A percentile compares a stretch with the other conserved stretches of the same genome.
phyloP scores from a whole-genome alignment of 2,329 filamentous ascomycete species.

The Cyanodermella asteris region DNA sequence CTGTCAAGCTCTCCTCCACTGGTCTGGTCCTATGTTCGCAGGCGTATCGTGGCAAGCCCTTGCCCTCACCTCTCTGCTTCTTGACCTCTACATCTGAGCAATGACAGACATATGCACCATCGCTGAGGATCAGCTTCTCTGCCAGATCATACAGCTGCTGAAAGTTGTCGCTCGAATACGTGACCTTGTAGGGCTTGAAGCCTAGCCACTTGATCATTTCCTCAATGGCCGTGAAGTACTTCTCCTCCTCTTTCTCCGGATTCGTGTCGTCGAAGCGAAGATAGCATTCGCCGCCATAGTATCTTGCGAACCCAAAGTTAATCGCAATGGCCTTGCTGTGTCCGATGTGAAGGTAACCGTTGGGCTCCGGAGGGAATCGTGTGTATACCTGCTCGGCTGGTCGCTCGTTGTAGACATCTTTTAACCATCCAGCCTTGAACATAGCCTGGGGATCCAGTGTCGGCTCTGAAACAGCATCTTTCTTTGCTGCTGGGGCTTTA shows the following conservation, averaged over 20 bases:
- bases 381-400: conserved; percentile 23
- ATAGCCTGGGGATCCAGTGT: conserved; percentile 37
- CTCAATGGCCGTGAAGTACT: conserved; percentile 67
- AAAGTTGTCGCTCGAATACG: conserved; percentile 79
- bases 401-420: conserved; percentile 46
- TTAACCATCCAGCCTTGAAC: conserved; percentile 59
- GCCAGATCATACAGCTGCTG: conserved; percentile 68
- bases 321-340: conserved; percentile 88
- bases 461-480: conserved; percentile 14
- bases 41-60: conserved; percentile 47
- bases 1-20: conserved; percentile 50
- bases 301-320: conserved; percentile 81
- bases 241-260: conserved; percentile 74
- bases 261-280: conserved; percentile 86
- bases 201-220: conserved; percentile 73
- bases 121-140: conserved; percentile 56
- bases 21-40: conserved; percentile 59
- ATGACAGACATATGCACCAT: conserved; percentile 59
- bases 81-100: conserved; percentile 39
- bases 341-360: conserved; percentile 79
- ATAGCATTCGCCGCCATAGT: conserved; percentile 56
- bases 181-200: conserved; percentile 57
- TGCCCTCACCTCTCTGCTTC: conserved; percentile 44
- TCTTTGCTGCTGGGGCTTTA: conserved; percentile 8
- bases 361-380: conserved; percentile 62